Percentiles rank a stretch among this genome's conserved stretches.
phyloP scores from a whole-genome alignment of 2,329 filamentous ascomycete species.

The Cladosporium sp. region DNA sequence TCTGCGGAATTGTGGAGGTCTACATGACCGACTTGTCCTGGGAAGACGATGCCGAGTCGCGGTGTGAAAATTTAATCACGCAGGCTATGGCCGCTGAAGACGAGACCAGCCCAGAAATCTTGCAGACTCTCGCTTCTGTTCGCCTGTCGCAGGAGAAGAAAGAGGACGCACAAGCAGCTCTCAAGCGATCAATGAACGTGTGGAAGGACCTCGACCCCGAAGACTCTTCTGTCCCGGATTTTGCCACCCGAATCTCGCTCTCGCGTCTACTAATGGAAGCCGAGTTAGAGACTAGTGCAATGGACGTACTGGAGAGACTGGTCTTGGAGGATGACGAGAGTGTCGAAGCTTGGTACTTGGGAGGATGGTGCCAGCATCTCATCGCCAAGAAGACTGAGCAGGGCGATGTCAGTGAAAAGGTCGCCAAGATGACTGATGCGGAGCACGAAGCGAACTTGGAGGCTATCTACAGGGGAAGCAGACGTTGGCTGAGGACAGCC shows the following conservation, averaged over 20 bases:
- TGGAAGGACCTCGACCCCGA: slow-evolving; percentile 77
- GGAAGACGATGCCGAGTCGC: slow-evolving; percentile 84
- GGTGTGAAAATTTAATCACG: slow-evolving; percentile 83
- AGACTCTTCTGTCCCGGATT: slow-evolving; percentile 74
- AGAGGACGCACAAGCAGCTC: slow-evolving; percentile 75
- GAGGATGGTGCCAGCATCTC: slow-evolving; percentile 87
- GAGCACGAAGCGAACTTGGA: slow-evolving; percentile 51
- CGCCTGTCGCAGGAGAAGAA: slow-evolving; percentile 79
- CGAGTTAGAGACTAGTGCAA: slow-evolving; percentile 76
- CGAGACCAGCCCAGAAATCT: slow-evolving; percentile 70
- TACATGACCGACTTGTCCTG: slow-evolving; percentile 86
- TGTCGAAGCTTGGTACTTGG: slow-evolving; percentile 94
- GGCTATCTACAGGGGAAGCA: slow-evolving; percentile 66
- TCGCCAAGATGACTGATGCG: slow-evolving; percentile 18
- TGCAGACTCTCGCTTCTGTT: slow-evolving; percentile 92
- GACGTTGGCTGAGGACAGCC: slow-evolving; percentile 78
- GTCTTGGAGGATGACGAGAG: slow-evolving; percentile 87
- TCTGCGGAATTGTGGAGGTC: slow-evolving; percentile 91
- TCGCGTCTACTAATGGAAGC: slow-evolving; percentile 86
- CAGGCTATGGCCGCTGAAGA: slow-evolving; percentile 85
- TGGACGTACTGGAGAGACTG: slow-evolving; percentile 78
- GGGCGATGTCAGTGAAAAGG: slow-evolving; percentile 28
- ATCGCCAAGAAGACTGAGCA: slow-evolving; percentile 64
- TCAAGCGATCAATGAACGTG: slow-evolving; percentile 72
- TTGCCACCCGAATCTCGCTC: slow-evolving; percentile 78